Evolutionary conservation across 768 basidiomycete species (phyloP), one percentile per base, ranked within the genome.

Genomic region (Rhodotorula diobovata): DNA sequence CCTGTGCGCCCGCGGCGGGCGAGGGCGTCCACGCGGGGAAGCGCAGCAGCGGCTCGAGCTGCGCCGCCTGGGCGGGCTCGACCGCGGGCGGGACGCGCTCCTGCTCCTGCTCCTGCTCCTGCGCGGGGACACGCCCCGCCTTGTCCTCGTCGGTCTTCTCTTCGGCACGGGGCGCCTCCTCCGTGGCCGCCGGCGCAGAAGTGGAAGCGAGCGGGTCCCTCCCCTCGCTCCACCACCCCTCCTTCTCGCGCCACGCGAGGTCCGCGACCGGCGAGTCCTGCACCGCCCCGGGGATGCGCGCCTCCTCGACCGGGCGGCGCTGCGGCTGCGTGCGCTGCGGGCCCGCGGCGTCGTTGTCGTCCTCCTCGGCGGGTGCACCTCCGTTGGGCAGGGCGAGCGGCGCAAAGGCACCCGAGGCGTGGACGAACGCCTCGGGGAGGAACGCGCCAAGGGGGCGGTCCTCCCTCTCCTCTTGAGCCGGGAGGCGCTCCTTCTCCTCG

Each of bases 141-240:
- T 14, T 18, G 41, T 43, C 41, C 41, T 43, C 41, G 41, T 3
- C 41, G 41, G 41, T n/a, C n/a, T n/a, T n/a, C n/a, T n/a, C n/a
- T n/a, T n/a, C n/a, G n/a, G n/a, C n/a, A n/a, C n/a, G n/a, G n/a
- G n/a, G n/a, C n/a, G 23, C 21, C 8, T 28, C 34, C 28, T 20
- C 45, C 10, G 43, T 32, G 30, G 41, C 20, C 32, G 34, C 21
- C 8, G 15, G 41, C 34, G 56, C 28, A 3, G 46, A 11, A 1
- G 18, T 37, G 56, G 34, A 23, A 11, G 34, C 37, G 10, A 21
- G 21, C 12, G 61, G 53, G 48, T 56, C 61, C 30, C 51, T 58
- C 37, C 57, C 67, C 35, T 63, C 61, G 30, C 41, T 35, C 67
- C 67, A 68, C 67, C 67, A 68, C 4, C 67, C 67, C 55, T 50